A percentile compares a stretch with the other conserved stretches of the same genome.
phyloP scores from a whole-genome alignment of 805 yeast genomes.

The Pichia exigua region DNA sequence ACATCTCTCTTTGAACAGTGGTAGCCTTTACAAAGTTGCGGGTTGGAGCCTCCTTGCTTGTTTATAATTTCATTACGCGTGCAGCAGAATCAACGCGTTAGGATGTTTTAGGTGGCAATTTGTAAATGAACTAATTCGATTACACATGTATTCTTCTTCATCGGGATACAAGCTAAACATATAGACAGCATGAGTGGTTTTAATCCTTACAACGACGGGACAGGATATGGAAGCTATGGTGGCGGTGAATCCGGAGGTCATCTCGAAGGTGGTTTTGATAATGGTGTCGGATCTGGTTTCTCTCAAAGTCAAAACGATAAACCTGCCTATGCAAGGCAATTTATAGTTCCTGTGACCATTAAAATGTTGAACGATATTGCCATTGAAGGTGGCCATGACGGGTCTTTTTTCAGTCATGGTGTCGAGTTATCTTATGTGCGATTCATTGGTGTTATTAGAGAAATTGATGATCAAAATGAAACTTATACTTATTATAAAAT shows the following conservation, averaged over 20 bases:
- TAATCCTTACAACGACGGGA: slow-evolving; percentile 31
- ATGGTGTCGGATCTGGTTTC: not conserved
- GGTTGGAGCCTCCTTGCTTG: too few species aligned
- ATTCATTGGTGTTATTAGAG: slow-evolving; percentile 65
- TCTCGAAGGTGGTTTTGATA: slow-evolving; percentile 25
- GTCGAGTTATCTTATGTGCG: slow-evolving; percentile 57
- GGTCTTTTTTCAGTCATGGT: slow-evolving; percentile 51
- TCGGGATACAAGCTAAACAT: not conserved
- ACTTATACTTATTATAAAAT: slow-evolving; percentile 48
- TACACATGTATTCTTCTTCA: not conserved
- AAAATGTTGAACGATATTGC: slow-evolving; percentile 57
- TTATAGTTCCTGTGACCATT: slow-evolving; percentile 61
- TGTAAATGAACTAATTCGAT: too few species aligned
- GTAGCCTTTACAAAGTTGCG: too few species aligned
- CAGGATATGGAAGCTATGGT: slow-evolving; percentile 30
- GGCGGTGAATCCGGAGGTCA: slow-evolving; percentile 10
- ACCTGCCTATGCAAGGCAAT: slow-evolving; percentile 23
- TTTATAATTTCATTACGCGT: too few species aligned
- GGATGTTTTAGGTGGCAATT: too few species aligned
- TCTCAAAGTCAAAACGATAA: slow-evolving; percentile 8
- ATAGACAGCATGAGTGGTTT: slow-evolving; percentile 20
- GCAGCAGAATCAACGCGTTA: too few species aligned
- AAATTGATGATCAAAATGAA: slow-evolving; percentile 46
- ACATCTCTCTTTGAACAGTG: too few species aligned
- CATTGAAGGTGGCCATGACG: slow-evolving; percentile 56